Percentiles rank a stretch among this genome's conserved stretches.
phyloP scores from a whole-genome alignment of 352 stramenopile genomes.

The Globisporangium canariense region DNA sequence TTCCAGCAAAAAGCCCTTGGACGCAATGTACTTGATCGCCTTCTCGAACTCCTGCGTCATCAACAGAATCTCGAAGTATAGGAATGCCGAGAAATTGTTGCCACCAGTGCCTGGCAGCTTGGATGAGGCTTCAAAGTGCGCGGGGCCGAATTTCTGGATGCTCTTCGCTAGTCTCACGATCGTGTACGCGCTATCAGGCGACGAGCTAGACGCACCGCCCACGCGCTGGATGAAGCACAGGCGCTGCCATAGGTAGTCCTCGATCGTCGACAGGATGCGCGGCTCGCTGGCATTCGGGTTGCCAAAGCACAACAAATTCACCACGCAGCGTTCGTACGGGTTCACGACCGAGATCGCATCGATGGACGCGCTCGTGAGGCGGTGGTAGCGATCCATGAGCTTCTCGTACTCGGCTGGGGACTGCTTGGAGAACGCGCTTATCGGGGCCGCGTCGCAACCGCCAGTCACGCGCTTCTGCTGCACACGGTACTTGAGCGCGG shows the following conservation, averaged over 20 bases:
- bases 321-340: slow-evolving; percentile 73
- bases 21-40: slow-evolving; percentile 75
- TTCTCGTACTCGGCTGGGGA: slow-evolving; percentile 60
- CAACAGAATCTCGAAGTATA: slow-evolving; percentile 82
- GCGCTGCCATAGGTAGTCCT: slow-evolving; percentile 86
- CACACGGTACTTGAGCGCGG: slow-evolving; percentile 54
- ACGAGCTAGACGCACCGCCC: slow-evolving; percentile 24
- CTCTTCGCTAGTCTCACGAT: slow-evolving; percentile 60
- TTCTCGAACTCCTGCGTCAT: slow-evolving; percentile 79
- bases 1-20: slow-evolving; percentile 74
- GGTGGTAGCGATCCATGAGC: slow-evolving; percentile 66
- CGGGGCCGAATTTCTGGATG: slow-evolving; percentile 73
- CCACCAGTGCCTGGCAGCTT: slow-evolving; percentile 26
- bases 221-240: slow-evolving; percentile 76
- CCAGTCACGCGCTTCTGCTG: slow-evolving; percentile 53
- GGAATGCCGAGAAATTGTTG: slow-evolving; percentile 49
- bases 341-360: slow-evolving; percentile 71
- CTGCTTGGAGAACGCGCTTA: slow-evolving; percentile 65
- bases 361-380: slow-evolving; percentile 65
- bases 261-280: slow-evolving; percentile 74
- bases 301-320: slow-evolving; percentile 77
- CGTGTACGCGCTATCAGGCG: slow-evolving; percentile 56
- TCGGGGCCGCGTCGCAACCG: slow-evolving; percentile 28
- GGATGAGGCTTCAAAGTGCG: slow-evolving; percentile 59
- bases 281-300: slow-evolving; percentile 76